These are phyloP conservation scores for Ilex paraguariensis DNA, from an alignment of 305 asterid genomes.

Conservation along the genomic window DNA sequence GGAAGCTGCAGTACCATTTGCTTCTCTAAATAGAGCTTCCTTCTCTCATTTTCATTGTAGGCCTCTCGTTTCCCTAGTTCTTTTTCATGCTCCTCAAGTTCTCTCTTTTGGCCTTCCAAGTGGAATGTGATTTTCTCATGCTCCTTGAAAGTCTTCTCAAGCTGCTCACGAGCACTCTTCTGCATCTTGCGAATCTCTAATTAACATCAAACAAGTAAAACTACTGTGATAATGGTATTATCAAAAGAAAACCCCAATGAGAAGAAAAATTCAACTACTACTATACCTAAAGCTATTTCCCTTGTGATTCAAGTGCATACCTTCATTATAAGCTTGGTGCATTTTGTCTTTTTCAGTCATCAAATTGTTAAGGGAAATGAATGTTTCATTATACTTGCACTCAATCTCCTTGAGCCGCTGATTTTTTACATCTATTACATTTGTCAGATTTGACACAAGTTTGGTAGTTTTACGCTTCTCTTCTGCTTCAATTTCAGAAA, in stretches of 20 bases:
- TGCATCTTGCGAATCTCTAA: conserved; percentile 44
- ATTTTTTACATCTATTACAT: conserved; percentile 36
- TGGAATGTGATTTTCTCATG: conserved; percentile 23
- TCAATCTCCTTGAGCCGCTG: conserved; percentile 49
- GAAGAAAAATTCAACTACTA: no score
- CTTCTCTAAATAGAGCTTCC: conserved; percentile 27
- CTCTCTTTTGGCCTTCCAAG: conserved; percentile 30
- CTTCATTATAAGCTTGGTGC: conserved; percentile 43
- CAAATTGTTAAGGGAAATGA: conserved; percentile 28
- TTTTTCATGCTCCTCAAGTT: conserved; percentile 33
- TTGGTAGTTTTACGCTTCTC: conserved; percentile 35
- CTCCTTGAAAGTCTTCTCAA: conserved; percentile 22
- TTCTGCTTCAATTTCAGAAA: conserved; percentile 50
- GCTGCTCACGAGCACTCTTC: conserved; percentile 25
- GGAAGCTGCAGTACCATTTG: conserved; percentile 24
- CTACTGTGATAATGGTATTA: no score
- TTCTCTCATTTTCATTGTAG: conserved; percentile 29
- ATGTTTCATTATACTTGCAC: conserved; percentile 55
- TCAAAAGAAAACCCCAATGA: no score
- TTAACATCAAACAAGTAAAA: background rate
- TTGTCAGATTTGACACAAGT: conserved; percentile 37
- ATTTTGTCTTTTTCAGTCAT: conserved; percentile 54
- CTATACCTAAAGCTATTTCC: background rate
- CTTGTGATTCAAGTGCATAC: conserved; percentile 16
- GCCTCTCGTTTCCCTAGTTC: conserved; percentile 44